These are phyloP conservation scores for Taphrina pruni DNA, from an alignment of 1,139 yeast species.

Conservation along the genomic window DNA sequence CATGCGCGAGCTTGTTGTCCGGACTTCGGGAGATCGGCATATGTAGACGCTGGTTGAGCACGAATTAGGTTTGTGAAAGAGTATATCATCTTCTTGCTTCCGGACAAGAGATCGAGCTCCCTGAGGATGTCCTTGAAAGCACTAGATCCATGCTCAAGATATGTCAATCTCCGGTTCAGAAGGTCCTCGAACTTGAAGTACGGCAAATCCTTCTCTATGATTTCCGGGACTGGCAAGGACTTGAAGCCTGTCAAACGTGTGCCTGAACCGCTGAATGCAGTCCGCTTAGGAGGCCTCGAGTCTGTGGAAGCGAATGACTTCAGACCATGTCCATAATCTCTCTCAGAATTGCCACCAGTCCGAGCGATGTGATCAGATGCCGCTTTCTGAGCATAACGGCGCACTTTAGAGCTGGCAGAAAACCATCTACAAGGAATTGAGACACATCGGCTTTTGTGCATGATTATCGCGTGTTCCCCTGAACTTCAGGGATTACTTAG, in stretches of 20 bases:
- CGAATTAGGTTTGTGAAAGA: background rate
- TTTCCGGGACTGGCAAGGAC: background rate
- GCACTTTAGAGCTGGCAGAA: background rate
- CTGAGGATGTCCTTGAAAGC: constrained; percentile 4
- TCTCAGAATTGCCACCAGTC: background rate
- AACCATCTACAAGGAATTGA: background rate
- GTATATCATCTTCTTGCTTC: background rate
- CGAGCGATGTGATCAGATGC: background rate
- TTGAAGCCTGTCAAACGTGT: background rate
- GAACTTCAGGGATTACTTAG: too few relatives aligned
- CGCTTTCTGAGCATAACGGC: background rate
- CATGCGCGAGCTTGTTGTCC: constrained; percentile 12
- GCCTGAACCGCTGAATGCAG: background rate
- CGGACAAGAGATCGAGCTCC: constrained; percentile 3
- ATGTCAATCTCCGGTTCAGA: constrained; percentile 11
- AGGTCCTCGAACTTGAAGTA: constrained; percentile 31
- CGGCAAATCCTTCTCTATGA: constrained; percentile 19
- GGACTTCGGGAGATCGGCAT: constrained; percentile 11
- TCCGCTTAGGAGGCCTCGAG: background rate
- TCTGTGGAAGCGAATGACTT: background rate
- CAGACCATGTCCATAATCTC: background rate
- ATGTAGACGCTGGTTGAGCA: constrained; percentile 22
- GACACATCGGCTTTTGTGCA: background rate
- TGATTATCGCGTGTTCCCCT: background rate
- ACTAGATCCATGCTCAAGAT: constrained; percentile 12